Percentiles rank a stretch among this genome's conserved stretches.
Evolutionary conservation across 768 basidiomycete species (phyloP).

Genomic region (Tulasnella sp.): DNA sequence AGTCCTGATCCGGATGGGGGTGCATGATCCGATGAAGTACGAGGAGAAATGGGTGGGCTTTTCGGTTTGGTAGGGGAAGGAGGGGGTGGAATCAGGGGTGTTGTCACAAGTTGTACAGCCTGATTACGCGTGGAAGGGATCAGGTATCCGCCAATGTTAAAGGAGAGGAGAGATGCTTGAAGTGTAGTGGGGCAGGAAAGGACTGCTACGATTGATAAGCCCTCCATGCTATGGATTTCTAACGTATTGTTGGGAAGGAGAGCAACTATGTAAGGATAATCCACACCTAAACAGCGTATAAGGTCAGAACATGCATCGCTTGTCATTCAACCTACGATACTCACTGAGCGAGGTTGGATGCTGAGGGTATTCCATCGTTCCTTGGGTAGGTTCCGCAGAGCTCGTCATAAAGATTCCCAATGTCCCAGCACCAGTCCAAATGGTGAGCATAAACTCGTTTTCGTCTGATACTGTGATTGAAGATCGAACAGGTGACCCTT

Average conservation of each 20-base stretch:
- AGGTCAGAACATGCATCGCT: background rate
- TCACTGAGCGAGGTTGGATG: constrained; percentile 66
- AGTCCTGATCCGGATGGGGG: too few relatives aligned
- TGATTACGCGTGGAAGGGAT: constrained; percentile 32
- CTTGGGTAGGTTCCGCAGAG: constrained; percentile 77
- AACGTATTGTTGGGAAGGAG: constrained; percentile 68
- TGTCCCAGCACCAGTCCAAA: constrained; percentile 68
- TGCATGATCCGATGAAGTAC: too few relatives aligned
- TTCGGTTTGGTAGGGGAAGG: too few relatives aligned
- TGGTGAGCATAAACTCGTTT: constrained; percentile 74
- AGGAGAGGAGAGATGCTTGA: constrained; percentile 19
- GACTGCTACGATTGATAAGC: constrained; percentile 57
- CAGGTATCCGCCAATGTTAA: constrained; percentile 28
- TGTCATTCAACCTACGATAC: constrained; percentile 23
- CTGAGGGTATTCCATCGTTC: constrained; percentile 73
- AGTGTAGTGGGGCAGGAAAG: constrained; percentile 36
- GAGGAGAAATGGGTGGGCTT: too few relatives aligned
- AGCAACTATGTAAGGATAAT: constrained; percentile 68
- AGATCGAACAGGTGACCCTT: constrained; percentile 39
- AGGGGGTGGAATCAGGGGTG: constrained; percentile 25
- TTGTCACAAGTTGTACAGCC: constrained; percentile 28
- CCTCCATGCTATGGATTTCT: constrained; percentile 68
- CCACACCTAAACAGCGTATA: constrained; percentile 45
- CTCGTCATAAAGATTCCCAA: constrained; percentile 79
- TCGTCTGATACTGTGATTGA: constrained; percentile 61